phyloP scores from a whole-genome alignment of 2,329 filamentous ascomycete species.

The Tolypocladium album region DNA sequence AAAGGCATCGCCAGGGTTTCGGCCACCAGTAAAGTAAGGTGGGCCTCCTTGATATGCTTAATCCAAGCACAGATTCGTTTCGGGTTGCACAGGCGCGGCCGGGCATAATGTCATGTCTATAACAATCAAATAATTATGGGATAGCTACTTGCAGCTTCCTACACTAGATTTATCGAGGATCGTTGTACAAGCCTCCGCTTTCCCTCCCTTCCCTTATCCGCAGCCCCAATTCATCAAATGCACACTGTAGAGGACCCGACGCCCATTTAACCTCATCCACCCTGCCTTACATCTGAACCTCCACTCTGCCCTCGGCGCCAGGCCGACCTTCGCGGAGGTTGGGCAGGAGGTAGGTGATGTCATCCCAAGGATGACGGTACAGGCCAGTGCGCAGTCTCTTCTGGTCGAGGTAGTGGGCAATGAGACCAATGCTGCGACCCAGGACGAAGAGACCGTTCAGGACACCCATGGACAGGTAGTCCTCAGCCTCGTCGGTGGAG shows the following conservation, averaged over 20 bases:
- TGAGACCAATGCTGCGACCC: constrained; percentile 93
- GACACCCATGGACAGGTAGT: constrained; percentile 98
- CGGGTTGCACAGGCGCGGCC: background rate
- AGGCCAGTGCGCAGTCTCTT: constrained; percentile 97
- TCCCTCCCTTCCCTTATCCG: constrained; percentile 14
- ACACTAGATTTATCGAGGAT: constrained; percentile 23
- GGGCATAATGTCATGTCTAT: constrained; percentile 17
- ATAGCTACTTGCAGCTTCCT: constrained; percentile 20
- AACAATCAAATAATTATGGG: constrained; percentile 20
- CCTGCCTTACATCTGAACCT: constrained; percentile 61
- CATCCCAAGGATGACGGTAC: constrained; percentile 98
- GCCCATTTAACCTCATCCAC: constrained; percentile 12
- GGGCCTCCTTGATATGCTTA: background rate
- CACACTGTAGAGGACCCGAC: constrained; percentile 17
- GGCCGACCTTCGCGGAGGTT: constrained; percentile 60
- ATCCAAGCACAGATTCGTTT: background rate
- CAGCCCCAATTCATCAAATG: constrained; percentile 21
- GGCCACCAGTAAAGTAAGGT: background rate
- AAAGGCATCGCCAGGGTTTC: background rate
- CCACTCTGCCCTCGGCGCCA: constrained; percentile 76
- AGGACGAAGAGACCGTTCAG: constrained; percentile 99
- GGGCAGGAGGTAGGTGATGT: constrained; percentile 90
- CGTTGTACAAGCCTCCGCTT: constrained; percentile 24
- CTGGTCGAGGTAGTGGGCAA: constrained; percentile 99
- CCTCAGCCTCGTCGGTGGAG: constrained; percentile 90